Percentiles rank a stretch among this genome's conserved stretches.
These are phyloP conservation scores for Phaeolepiota aurea DNA, from an alignment of 768 basidiomycete species.

Conservation along the genomic window DNA sequence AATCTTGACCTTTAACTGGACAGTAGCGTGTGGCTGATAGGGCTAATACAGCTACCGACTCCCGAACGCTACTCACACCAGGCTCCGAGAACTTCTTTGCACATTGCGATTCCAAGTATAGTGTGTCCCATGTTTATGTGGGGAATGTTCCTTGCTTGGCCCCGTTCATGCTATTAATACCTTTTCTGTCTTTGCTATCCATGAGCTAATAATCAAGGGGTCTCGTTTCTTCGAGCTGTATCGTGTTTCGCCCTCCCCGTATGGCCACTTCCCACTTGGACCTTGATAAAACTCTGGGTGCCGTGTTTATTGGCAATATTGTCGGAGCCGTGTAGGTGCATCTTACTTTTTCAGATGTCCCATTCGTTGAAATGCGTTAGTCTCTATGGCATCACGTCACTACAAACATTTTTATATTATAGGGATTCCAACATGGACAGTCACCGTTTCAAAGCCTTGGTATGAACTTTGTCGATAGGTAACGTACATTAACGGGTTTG, in stretches of 20 bases:
- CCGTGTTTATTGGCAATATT: conserved; percentile 5
- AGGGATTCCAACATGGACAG: neutral
- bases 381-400: conserved; percentile 4
- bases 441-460: neutral
- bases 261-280: neutral
- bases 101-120: too few species aligned
- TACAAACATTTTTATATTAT: conserved; percentile 5
- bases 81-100: neutral
- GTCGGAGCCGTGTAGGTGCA: conserved; percentile 3
- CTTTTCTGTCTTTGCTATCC: too few species aligned
- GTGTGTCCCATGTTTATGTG: neutral
- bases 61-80: neutral
- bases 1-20: neutral
- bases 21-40: neutral
- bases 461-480: neutral
- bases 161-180: neutral
- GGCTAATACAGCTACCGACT: neutral
- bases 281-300: conserved; percentile 4
- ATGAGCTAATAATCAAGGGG: neutral
- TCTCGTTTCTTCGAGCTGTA: neutral
- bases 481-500: neutral
- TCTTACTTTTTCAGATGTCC: neutral
- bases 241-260: neutral
- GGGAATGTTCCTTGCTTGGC: neutral
- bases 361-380: neutral